Evolutionary conservation across 73 alveolate genomes (phyloP).

Genomic region (Paramecium sexaurelia): DNA sequence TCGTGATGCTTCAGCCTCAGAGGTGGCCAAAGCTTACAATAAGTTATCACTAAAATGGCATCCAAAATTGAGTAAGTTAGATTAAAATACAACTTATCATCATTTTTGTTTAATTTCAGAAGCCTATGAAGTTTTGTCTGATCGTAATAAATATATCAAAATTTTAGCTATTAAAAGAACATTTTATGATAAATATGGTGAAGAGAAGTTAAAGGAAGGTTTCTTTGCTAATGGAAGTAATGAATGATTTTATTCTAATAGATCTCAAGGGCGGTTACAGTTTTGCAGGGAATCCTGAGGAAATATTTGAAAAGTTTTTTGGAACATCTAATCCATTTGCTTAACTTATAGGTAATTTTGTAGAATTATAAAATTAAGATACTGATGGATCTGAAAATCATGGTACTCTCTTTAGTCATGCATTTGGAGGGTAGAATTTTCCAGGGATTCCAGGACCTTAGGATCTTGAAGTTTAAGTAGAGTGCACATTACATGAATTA

Average conservation of each 20-base stretch:
- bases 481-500: slow-evolving; percentile 86
- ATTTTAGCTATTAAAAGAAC: slow-evolving; percentile 72
- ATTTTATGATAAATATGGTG: slow-evolving; percentile 91
- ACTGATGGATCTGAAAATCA: slow-evolving; percentile 65
- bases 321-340: slow-evolving; percentile 94
- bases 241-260: not conserved
- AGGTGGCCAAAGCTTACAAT: slow-evolving; percentile 88
- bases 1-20: slow-evolving; percentile 85
- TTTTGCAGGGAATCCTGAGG: slow-evolving; percentile 93
- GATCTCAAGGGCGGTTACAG: slow-evolving; percentile 90
- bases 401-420: slow-evolving; percentile 84
- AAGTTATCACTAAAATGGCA: slow-evolving; percentile 87
- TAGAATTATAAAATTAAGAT: not conserved
- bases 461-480: slow-evolving; percentile 73
- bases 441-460: slow-evolving; percentile 67
- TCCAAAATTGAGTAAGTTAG: slow-evolving; percentile 85
- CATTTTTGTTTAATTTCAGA: slow-evolving; percentile 90
- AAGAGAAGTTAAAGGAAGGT: slow-evolving; percentile 92
- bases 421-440: slow-evolving; percentile 76
- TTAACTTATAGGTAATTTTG: slow-evolving; percentile 70
- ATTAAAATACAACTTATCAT: slow-evolving; percentile 79
- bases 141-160: slow-evolving; percentile 56
- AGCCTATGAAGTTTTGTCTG: slow-evolving; percentile 94
- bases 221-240: slow-evolving; percentile 73
- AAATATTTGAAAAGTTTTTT: slow-evolving; percentile 92